phyloP scores from a whole-genome alignment of 352 stramenopile genomes.

The Phytophthora hybrid region DNA sequence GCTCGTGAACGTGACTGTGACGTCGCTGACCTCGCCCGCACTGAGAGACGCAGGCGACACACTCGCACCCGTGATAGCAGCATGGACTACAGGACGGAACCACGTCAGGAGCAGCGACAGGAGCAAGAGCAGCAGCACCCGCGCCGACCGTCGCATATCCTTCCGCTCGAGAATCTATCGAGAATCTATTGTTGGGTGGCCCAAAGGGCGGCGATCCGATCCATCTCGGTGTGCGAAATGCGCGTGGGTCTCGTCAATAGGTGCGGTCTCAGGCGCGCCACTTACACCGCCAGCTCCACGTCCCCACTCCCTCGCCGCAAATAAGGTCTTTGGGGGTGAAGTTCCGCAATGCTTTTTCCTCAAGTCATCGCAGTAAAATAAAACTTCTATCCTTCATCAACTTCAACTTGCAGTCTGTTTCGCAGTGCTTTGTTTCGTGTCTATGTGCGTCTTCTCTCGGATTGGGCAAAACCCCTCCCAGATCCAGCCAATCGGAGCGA shows the following conservation, averaged over 20 bases:
- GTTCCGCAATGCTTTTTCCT: no score
- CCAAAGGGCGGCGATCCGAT: background rate
- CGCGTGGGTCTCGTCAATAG: background rate
- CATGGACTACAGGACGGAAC: slow-evolving; percentile 6
- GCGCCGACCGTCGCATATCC: slow-evolving; percentile 17
- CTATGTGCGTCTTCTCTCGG: background rate
- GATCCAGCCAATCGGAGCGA: background rate
- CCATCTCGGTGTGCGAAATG: background rate
- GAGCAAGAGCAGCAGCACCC: slow-evolving; percentile 8
- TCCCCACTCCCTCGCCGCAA: no score
- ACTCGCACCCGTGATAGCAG: slow-evolving; percentile 29
- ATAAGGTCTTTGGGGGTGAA: no score
- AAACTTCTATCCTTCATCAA: background rate
- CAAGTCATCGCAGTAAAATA: no score
- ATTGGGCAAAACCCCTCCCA: slow-evolving; percentile 4
- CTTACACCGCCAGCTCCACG: no score
- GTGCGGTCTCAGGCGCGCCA: no score
- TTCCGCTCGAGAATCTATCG: background rate
- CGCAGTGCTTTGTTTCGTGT: background rate
- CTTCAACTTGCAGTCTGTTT: background rate
- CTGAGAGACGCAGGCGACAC: slow-evolving; percentile 34
- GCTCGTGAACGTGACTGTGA: slow-evolving; percentile 40
- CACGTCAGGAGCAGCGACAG: slow-evolving; percentile 10
- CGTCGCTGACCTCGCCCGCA: slow-evolving; percentile 33
- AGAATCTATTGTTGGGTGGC: background rate